A percentile compares a stretch with the other conserved stretches of the same genome.
These are phyloP conservation scores for Hyaloscypha variabilis DNA, from an alignment of 495 filamentous ascomycete species.

Conservation along the genomic window DNA sequence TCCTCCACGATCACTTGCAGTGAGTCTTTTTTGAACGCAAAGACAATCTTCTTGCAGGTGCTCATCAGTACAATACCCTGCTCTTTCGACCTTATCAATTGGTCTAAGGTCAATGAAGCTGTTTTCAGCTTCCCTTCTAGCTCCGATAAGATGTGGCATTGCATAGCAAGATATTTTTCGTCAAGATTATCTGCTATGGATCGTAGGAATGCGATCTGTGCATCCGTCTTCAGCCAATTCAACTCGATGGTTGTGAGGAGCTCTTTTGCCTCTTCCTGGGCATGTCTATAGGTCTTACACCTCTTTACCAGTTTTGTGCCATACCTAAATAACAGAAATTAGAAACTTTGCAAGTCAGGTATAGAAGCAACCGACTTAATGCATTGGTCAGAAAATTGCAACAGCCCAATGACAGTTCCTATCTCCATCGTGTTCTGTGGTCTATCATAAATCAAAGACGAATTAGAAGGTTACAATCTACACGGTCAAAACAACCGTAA, in stretches of 20 bases:
- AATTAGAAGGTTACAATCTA: no score
- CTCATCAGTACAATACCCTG: not conserved
- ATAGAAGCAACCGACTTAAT: constrained; percentile 17
- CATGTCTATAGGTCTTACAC: constrained; percentile 18
- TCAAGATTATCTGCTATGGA: constrained; percentile 8
- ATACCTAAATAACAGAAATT: constrained; percentile 17
- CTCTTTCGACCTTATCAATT: constrained; percentile 9
- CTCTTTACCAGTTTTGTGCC: constrained; percentile 20
- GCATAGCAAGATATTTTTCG: constrained; percentile 15
- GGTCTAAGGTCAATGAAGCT: constrained; percentile 15
- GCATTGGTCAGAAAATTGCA: constrained; percentile 18
- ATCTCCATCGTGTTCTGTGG: no score
- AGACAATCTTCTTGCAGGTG: constrained; percentile 5
- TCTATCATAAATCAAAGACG: no score
- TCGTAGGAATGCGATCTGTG: constrained; percentile 14
- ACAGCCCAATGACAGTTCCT: no score
- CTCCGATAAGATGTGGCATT: constrained; percentile 17
- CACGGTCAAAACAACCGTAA: no score
- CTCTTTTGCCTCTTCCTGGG: constrained; percentile 18
- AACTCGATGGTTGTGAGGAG: constrained; percentile 17
- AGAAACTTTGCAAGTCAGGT: not conserved
- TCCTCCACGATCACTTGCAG: constrained; percentile 26
- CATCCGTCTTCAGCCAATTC: constrained; percentile 19
- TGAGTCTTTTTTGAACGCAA: not conserved
- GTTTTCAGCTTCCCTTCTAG: constrained; percentile 27